phyloP scores from a whole-genome alignment of 306 rosid species.

The Quercus gilva region DNA sequence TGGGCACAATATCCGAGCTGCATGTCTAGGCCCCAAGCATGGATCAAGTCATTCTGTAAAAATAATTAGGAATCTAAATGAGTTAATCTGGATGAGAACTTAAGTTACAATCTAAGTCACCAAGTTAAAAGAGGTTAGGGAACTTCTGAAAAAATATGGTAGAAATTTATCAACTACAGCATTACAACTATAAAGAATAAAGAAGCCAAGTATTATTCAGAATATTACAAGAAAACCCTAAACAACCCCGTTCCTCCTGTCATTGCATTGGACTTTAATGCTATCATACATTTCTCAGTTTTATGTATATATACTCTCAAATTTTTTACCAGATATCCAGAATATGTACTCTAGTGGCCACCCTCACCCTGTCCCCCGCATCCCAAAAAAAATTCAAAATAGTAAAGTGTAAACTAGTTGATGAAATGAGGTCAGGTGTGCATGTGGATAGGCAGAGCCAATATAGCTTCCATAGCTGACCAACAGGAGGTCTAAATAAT shows the following conservation, averaged over 20 bases:
- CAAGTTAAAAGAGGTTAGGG: not conserved
- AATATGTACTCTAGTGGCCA: not conserved
- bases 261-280: not conserved
- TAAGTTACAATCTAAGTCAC: not conserved
- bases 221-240: not conserved
- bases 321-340: not conserved
- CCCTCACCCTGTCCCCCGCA: not conserved
- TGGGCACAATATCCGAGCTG: constrained; percentile 94
- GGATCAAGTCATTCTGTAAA: constrained; percentile 83
- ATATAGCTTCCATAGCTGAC: not conserved
- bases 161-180: not conserved
- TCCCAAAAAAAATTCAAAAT: not conserved
- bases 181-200: not conserved
- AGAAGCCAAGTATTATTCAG: not conserved
- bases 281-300: not conserved
- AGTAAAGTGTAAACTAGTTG: not conserved
- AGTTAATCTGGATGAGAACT: not conserved
- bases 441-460: not conserved
- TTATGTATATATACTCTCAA: not conserved
- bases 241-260: not conserved
- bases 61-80: not conserved
- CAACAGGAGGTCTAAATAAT: not conserved
- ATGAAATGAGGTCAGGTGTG: not conserved
- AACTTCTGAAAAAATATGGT: not conserved
- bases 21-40: constrained; percentile 96